phyloP scores from a whole-genome alignment of 2,329 filamentous ascomycete species.

The Clonostachys chloroleuca region DNA sequence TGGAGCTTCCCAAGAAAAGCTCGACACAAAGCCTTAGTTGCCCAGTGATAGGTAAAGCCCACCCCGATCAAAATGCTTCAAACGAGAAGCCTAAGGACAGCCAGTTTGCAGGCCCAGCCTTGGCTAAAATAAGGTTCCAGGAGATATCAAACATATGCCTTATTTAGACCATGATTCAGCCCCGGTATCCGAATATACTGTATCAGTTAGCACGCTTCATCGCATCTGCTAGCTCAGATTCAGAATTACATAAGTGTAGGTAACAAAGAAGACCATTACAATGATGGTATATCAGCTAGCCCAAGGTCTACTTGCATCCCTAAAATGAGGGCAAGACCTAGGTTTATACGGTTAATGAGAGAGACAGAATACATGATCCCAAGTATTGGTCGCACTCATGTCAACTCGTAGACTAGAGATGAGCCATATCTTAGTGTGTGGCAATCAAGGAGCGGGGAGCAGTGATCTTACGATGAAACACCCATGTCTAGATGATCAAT shows the following conservation, averaged over 20 bases:
- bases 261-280: neutral
- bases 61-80: conserved; percentile 5
- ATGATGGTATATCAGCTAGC: neutral
- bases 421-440: no score
- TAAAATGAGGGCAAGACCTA: neutral
- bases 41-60: neutral
- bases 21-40: conserved; percentile 2
- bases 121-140: neutral
- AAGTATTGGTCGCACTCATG: neutral
- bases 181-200: no score
- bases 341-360: neutral
- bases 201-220: neutral
- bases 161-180: no score
- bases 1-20: conserved; percentile 11
- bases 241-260: neutral
- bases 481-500: no score
- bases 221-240: neutral
- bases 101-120: neutral
- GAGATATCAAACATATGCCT: no score
- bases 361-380: neutral
- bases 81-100: neutral
- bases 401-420: neutral
- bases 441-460: no score
- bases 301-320: neutral
- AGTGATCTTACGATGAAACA: no score